Evolutionary conservation across 257 asterid genomes (phyloP).

Genomic region (Solanum ossicruentum): DNA sequence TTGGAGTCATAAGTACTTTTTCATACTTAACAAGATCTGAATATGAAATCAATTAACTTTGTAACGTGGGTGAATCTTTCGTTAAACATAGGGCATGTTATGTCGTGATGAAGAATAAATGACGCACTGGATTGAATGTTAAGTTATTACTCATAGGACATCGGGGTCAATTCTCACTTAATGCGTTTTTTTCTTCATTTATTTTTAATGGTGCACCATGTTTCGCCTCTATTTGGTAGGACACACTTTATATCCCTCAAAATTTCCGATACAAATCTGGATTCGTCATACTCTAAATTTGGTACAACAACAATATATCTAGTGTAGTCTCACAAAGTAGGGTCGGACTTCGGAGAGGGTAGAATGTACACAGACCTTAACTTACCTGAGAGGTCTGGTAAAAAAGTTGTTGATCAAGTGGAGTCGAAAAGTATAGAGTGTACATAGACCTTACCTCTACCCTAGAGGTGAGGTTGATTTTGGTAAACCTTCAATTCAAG

Average conservation of each 20-base stretch:
- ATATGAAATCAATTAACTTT: fast-evolving
- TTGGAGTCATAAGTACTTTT: no score
- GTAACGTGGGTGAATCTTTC: neutral
- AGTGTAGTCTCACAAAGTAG: no score
- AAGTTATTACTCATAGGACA: no score
- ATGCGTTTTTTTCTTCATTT: neutral
- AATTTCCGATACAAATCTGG: fast-evolving
- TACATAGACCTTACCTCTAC: no score
- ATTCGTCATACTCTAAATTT: fast-evolving
- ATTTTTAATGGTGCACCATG: neutral
- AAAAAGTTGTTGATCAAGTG: no score
- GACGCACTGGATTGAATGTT: neutral
- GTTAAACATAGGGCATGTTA: neutral
- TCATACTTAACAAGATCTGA: neutral
- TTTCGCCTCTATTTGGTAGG: neutral
- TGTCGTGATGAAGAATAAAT: neutral
- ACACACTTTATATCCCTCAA: neutral
- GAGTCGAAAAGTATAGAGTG: no score
- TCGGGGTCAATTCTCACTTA: no score
- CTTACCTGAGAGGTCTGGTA: no score
- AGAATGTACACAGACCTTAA: no score
- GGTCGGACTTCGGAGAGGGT: no score
- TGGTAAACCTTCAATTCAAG: neutral
- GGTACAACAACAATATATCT: no score
- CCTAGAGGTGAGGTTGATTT: fast-evolving